These are phyloP conservation scores for Podaxis sp. DNA, from an alignment of 768 basidiomycete genomes.

Conservation along the genomic window DNA sequence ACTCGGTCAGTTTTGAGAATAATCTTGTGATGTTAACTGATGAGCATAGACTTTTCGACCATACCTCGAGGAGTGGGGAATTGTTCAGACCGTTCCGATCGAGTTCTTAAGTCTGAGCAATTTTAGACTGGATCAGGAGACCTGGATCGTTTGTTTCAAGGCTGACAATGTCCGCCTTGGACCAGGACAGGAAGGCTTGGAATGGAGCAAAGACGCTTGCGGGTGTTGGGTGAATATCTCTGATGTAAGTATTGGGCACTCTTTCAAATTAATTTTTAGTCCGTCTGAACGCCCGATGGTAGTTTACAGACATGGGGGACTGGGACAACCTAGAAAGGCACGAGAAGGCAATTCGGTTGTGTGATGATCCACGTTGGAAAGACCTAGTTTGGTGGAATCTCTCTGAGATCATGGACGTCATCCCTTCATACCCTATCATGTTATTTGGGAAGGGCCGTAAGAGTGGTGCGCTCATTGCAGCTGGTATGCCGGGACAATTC, in stretches of 20 bases:
- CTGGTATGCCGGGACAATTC: too few species aligned
- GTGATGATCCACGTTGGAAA: neutral
- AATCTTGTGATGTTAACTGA: too few species aligned
- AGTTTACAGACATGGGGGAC: neutral
- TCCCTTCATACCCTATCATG: neutral
- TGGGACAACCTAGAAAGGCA: neutral
- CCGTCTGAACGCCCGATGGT: neutral
- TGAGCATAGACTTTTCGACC: neutral
- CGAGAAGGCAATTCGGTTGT: neutral
- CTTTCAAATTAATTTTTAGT: neutral
- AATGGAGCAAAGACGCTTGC: too few species aligned
- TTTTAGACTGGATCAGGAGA: neutral
- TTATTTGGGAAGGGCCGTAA: neutral
- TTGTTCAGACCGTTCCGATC: neutral
- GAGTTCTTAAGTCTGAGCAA: neutral
- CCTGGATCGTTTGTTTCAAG: too few species aligned
- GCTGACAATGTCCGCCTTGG: too few species aligned
- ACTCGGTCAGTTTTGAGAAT: neutral
- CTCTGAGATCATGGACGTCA: neutral
- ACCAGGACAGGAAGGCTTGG: too few species aligned
- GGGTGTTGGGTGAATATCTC: too few species aligned
- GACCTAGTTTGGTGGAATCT: neutral
- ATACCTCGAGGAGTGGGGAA: neutral
- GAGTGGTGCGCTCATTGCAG: neutral
- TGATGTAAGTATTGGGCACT: too few species aligned